Percentiles rank a stretch among this genome's conserved stretches.
Evolutionary conservation across 2,329 filamentous ascomycete species (phyloP).

Genomic region (Botrytis tulipae): DNA sequence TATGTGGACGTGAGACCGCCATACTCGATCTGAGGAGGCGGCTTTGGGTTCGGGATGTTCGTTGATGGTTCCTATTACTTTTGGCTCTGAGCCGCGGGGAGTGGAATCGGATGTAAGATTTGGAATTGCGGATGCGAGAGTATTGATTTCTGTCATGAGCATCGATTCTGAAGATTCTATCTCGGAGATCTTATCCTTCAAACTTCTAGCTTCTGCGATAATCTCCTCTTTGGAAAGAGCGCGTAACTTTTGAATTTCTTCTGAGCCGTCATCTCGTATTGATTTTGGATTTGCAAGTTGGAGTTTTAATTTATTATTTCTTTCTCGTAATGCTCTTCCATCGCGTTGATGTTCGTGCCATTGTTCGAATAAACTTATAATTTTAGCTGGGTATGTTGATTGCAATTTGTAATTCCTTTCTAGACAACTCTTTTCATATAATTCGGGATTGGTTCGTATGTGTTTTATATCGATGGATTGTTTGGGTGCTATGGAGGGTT

Average conservation of each 20-base stretch:
- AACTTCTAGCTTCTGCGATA: constrained; percentile 58
- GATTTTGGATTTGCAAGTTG: constrained; percentile 52
- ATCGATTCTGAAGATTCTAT: constrained; percentile 62
- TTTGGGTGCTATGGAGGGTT: constrained; percentile 67
- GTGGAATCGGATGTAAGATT: constrained; percentile 80
- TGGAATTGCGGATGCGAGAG: constrained; percentile 74
- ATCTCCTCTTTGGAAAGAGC: constrained; percentile 50
- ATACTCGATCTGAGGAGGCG: constrained; percentile 43
- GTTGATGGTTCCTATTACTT: constrained; percentile 76
- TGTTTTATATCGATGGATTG: constrained; percentile 80
- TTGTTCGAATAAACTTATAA: constrained; percentile 54
- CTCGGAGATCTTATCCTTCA: constrained; percentile 61
- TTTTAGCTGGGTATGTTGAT: constrained; percentile 54
- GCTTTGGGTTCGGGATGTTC: constrained; percentile 52
- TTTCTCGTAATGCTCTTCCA: constrained; percentile 60
- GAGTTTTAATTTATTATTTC: constrained; percentile 62
- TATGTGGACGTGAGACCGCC: constrained; percentile 81
- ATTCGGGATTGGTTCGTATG: constrained; percentile 79
- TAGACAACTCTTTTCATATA: constrained; percentile 79
- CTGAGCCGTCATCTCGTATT: constrained; percentile 44
- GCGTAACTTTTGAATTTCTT: constrained; percentile 25
- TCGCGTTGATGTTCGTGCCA: constrained; percentile 61
- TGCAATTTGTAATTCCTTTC: constrained; percentile 75
- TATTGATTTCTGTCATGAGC: constrained; percentile 64
- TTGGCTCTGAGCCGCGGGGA: constrained; percentile 65